phyloP scores from a whole-genome alignment of 1,139 yeast species.

The Pichia sp. region DNA sequence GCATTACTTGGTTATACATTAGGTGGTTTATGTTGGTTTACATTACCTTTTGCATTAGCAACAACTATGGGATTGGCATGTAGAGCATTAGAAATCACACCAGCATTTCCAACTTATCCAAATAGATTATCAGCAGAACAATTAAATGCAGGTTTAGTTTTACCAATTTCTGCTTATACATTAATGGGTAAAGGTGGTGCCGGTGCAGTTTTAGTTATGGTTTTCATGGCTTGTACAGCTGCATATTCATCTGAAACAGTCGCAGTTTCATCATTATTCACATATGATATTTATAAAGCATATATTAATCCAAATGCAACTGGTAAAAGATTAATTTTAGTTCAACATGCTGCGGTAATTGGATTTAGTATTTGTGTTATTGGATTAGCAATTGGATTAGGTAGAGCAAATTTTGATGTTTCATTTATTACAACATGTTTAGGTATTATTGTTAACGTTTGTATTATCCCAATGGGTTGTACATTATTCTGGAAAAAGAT shows the following conservation, averaged over 20 bases:
- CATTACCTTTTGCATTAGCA: conserved; percentile 39
- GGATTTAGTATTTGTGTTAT: conserved; percentile 35
- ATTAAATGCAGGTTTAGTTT: conserved; percentile 35
- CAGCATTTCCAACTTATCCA: conserved; percentile 29
- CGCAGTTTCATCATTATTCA: conserved; percentile 41
- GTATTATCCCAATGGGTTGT: conserved; percentile 70
- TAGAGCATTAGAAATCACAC: conserved; percentile 31
- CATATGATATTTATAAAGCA: conserved; percentile 42
- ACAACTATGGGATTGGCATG: conserved; percentile 37
- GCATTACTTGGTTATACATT: conserved; percentile 35
- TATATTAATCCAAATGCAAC: conserved; percentile 40
- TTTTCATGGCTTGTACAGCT: conserved; percentile 45
- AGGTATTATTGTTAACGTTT: conserved; percentile 84
- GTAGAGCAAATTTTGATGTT: conserved; percentile 78
- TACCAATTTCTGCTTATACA: conserved; percentile 39
- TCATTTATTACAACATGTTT: conserved; percentile 81
- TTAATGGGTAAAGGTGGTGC: conserved; percentile 42
- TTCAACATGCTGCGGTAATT: conserved; percentile 37
- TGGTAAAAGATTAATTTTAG: conserved; percentile 35
- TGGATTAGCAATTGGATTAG: conserved; percentile 39
- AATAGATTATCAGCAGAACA: conserved; percentile 24
- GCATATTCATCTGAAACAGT: conserved; percentile 45
- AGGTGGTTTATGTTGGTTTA: conserved; percentile 42
- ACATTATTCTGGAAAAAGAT: conserved; percentile 66
- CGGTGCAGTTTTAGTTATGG: conserved; percentile 38